Evolutionary conservation across 768 basidiomycete genomes (phyloP).

Genomic region (Strobilomyces confusus): DNA sequence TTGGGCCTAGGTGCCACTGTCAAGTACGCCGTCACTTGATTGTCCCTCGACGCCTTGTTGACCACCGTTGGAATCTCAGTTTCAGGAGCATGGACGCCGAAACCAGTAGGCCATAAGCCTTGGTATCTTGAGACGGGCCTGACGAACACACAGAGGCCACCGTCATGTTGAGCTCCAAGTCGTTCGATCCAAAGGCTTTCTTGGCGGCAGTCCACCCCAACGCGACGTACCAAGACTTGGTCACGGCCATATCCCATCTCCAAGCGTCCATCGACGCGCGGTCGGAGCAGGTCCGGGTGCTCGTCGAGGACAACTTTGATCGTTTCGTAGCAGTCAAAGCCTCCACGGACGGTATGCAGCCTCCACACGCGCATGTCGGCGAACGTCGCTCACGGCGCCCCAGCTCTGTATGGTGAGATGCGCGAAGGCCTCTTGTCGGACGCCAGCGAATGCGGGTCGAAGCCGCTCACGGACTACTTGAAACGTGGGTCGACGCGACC

Average conservation of each 20-base stretch:
- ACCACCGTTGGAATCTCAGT: conserved; percentile 32
- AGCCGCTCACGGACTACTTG: conserved; percentile 75
- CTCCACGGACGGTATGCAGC: conserved; percentile 78
- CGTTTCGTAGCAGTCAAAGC: conserved; percentile 97
- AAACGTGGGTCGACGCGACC: conserved; percentile 55
- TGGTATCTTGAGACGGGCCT: conserved; percentile 6
- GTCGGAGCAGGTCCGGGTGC: conserved; percentile 88
- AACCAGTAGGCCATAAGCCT: conserved; percentile 47
- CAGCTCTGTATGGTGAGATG: conserved; percentile 92
- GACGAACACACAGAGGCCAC: conserved; percentile 55
- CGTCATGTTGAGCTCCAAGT: conserved; percentile 84
- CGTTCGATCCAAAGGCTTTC: conserved; percentile 94
- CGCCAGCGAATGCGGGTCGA: conserved; percentile 77
- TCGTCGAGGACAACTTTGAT: conserved; percentile 98
- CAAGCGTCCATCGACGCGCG: conserved; percentile 81
- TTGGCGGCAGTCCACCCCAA: conserved; percentile 90
- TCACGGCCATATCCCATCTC: conserved; percentile 69
- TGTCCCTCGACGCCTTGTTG: neutral
- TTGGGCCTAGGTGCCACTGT: conserved; percentile 68
- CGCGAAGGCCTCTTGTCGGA: conserved; percentile 78
- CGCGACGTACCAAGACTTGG: conserved; percentile 90
- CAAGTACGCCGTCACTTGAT: conserved; percentile 42
- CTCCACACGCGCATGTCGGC: conserved; percentile 1
- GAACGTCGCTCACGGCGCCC: conserved; percentile 1
- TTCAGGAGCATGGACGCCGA: conserved; percentile 70